Conservation (phyloP, 139 green algal genomes). For the Volvox reticuliferus region DNA sequence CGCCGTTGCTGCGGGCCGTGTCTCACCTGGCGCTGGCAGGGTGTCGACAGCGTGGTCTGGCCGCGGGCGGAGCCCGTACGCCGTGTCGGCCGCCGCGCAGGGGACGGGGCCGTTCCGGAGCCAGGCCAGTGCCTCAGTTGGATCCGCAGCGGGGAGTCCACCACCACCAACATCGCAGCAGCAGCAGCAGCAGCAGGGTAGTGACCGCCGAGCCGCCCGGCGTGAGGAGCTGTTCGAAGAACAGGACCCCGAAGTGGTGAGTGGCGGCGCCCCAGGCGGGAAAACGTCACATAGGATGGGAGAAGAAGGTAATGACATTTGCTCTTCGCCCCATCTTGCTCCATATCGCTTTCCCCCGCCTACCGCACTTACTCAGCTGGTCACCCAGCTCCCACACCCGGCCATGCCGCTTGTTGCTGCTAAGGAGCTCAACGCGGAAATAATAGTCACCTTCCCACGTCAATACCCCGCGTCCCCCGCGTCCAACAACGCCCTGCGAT, state of each 20-base stretch:
- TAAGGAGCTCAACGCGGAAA: too few species aligned
- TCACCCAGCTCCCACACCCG: too few species aligned
- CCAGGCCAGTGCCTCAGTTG: too few species aligned
- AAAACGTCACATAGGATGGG: not conserved
- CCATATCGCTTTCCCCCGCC: too few species aligned
- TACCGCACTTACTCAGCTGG: too few species aligned
- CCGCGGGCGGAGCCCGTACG: not conserved
- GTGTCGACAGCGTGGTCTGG: not conserved
- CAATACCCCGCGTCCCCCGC: too few species aligned
- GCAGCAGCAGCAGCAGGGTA: not conserved
- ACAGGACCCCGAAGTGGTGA: conserved; percentile 30
- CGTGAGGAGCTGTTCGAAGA: conserved; percentile 44
- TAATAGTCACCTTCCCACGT: too few species aligned
- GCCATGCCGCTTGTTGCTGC: too few species aligned
- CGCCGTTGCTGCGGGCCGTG: not conserved
- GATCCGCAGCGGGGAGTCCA: too few species aligned
- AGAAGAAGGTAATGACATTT: not conserved
- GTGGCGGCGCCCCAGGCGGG: not conserved
- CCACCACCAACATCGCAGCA: too few species aligned
- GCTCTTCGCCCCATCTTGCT: not conserved
- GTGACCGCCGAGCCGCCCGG: not conserved
- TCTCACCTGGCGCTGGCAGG: not conserved
- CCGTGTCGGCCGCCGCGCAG: not conserved
- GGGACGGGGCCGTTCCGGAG: not conserved
- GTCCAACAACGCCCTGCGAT: too few species aligned